Percentiles rank a stretch among this genome's conserved stretches.
Evolutionary conservation across 352 stramenopile species (phyloP).

Genomic region (Phytophthora rubi): DNA sequence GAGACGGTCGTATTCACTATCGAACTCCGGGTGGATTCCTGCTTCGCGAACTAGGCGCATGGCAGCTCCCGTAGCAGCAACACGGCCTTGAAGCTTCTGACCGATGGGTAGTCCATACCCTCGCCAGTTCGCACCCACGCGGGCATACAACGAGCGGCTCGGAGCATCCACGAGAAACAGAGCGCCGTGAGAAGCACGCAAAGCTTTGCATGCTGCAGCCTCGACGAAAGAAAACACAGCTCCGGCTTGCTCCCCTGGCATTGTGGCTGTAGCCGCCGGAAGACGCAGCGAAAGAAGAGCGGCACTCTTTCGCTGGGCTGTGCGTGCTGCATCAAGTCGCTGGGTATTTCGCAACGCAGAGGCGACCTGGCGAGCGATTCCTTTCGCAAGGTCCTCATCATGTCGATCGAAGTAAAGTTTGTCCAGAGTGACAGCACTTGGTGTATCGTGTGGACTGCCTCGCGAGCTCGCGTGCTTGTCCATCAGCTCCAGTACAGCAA

Average conservation of each 20-base stretch:
- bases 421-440: slow-evolving; percentile 23
- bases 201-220: slow-evolving; percentile 33
- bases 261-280: slow-evolving; percentile 35
- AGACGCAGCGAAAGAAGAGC: slow-evolving; percentile 55
- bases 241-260: slow-evolving; percentile 41
- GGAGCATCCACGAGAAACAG: slow-evolving; percentile 85
- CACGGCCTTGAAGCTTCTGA: slow-evolving; percentile 71
- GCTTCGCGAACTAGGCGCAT: slow-evolving; percentile 65
- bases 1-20: slow-evolving; percentile 65
- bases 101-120: slow-evolving; percentile 73
- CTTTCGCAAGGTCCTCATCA: slow-evolving; percentile 68
- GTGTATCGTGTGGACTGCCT: not conserved
- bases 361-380: slow-evolving; percentile 70
- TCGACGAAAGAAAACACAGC: slow-evolving; percentile 40
- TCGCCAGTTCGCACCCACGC: slow-evolving; percentile 69
- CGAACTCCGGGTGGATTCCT: slow-evolving; percentile 66
- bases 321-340: slow-evolving; percentile 61
- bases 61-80: slow-evolving; percentile 65
- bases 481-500: slow-evolving; percentile 72
- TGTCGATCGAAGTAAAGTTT: slow-evolving; percentile 79
- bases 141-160: slow-evolving; percentile 69
- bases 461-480: slow-evolving; percentile 44
- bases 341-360: slow-evolving; percentile 77
- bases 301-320: slow-evolving; percentile 66
- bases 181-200: slow-evolving; percentile 51